These are phyloP conservation scores for Petunia secreta DNA, from an alignment of 257 asterid genomes.

Conservation along the genomic window DNA sequence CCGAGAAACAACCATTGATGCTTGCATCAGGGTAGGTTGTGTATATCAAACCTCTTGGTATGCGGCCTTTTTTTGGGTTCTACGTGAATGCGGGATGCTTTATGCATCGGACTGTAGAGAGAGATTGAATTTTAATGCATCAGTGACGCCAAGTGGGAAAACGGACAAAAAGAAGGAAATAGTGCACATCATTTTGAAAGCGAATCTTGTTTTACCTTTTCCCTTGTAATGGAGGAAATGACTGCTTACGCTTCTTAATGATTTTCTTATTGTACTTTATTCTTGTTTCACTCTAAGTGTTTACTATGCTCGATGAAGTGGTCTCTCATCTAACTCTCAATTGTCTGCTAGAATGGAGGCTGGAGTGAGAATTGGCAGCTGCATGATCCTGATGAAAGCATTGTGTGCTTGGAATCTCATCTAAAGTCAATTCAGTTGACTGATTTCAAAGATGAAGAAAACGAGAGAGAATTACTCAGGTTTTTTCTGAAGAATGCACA, in stretches of 20 bases:
- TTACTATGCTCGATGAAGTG: neutral
- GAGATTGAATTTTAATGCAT: neutral
- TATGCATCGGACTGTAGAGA: too few relatives aligned
- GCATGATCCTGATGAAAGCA: slow-evolving; percentile 22
- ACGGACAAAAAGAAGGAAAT: neutral
- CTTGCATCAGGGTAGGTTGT: too few relatives aligned
- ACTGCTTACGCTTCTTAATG: neutral
- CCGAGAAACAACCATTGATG: too few relatives aligned
- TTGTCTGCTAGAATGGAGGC: neutral
- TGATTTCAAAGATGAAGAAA: slow-evolving; percentile 8
- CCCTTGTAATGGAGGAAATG: neutral
- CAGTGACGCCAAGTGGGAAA: neutral
- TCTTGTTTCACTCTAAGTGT: neutral
- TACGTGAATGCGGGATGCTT: too few relatives aligned
- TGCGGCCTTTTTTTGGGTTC: too few relatives aligned
- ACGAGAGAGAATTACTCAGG: neutral
- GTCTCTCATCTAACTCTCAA: neutral
- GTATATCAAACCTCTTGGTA: too few relatives aligned
- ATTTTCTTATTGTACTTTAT: neutral
- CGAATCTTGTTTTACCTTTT: neutral
- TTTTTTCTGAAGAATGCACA: slow-evolving; percentile 24
- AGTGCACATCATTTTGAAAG: neutral
- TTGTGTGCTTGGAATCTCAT: slow-evolving; percentile 26
- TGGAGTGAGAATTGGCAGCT: slow-evolving; percentile 12
- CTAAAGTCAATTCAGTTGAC: slow-evolving; percentile 5